Conservation (phyloP, 2,329 filamentous ascomycete genomes). For the Teratosphaeriaceae sp. region DNA sequence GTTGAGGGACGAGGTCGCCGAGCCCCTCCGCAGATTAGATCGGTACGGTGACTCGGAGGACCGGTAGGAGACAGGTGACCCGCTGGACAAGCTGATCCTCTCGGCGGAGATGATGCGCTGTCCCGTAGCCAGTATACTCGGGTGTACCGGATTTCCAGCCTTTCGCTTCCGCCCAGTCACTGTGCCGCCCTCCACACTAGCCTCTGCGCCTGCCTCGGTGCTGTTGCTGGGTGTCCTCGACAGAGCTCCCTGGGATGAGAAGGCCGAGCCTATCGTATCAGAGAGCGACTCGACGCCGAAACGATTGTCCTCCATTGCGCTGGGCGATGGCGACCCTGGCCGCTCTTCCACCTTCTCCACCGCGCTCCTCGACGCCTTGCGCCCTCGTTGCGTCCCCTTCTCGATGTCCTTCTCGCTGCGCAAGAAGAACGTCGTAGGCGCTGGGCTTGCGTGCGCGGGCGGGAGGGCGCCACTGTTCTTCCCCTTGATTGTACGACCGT, state of each 20-base stretch:
- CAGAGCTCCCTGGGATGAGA: conserved; percentile 23
- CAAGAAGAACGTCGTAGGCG: conserved; percentile 55
- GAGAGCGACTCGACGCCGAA: conserved; percentile 54
- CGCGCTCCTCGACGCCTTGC: conserved; percentile 19
- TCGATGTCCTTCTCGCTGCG: conserved; percentile 47
- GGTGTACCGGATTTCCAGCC: conserved; percentile 30
- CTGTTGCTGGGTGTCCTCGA: conserved; percentile 21
- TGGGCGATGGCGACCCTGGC: conserved; percentile 19
- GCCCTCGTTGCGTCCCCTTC: conserved; percentile 15
- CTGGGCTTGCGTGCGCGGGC: conserved; percentile 17
- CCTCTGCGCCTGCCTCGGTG: conserved; percentile 14
- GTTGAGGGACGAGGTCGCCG: conserved; percentile 22
- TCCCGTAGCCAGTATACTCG: conserved; percentile 26
- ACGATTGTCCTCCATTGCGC: conserved; percentile 35
- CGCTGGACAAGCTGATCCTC: conserved; percentile 10
- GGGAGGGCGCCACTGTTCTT: conserved; percentile 13
- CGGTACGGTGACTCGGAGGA: conserved; percentile 20
- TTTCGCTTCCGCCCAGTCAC: conserved; percentile 22
- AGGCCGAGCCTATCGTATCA: conserved; percentile 43
- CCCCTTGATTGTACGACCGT: conserved; percentile 14
- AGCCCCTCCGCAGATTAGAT: conserved; percentile 19
- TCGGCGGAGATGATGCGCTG: conserved; percentile 30
- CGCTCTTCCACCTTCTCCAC: conserved; percentile 8
- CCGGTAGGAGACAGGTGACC: conserved; percentile 19
- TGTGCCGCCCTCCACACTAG: conserved; percentile 12